Evolutionary conservation across 139 green algal genomes (phyloP), one percentile per base, ranked within the genome.

Genomic region (Picochlorum sp.): DNA sequence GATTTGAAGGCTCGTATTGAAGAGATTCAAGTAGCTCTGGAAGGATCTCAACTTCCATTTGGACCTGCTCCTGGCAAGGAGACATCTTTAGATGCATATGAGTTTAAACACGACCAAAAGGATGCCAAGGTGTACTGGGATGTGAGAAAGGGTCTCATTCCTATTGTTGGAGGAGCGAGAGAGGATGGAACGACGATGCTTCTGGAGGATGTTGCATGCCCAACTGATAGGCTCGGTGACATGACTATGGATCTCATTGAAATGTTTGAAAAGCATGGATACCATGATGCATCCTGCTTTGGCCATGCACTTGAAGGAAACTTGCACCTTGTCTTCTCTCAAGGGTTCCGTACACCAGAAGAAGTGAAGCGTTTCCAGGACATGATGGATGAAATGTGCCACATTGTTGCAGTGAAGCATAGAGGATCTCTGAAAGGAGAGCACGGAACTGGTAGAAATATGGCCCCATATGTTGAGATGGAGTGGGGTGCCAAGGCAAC

Each of bases 371-470:
- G 87, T 57, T 98, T 96, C 73, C 66, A 74, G n/a, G 75, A 90
- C 69, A 92, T 97, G 83, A 96, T 98, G 88, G 84, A 95, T 74
- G 91, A 97, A 85, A 92, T 98, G 88, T 95, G 87, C 80, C 80
- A 95, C 80, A 94, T 98, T 57, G 92, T 98, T 47, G 90, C 91
- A 58, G 90, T 80, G 45, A 96, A 97, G 86, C 85, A 98, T 87
- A 80, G 74, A 62, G 92, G 92, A 66, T 86, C 67, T 26, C 84
- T 97, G 46, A 97, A 97, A 82, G 87, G 84, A 41, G 90, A 96
- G 82, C 90, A 96, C 72, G 87, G 89, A 63, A 96, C 90, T 2
- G 92, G 92, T 4, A 79, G 92, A 61, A 98, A 98, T 80, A 78
- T 97, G 46, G 92, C 92, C 16, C 87, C 92, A 3, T 98, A 89